Conservation (phyloP, 2,329 filamentous ascomycete species). For the Colletotrichum euphorbiae region DNA sequence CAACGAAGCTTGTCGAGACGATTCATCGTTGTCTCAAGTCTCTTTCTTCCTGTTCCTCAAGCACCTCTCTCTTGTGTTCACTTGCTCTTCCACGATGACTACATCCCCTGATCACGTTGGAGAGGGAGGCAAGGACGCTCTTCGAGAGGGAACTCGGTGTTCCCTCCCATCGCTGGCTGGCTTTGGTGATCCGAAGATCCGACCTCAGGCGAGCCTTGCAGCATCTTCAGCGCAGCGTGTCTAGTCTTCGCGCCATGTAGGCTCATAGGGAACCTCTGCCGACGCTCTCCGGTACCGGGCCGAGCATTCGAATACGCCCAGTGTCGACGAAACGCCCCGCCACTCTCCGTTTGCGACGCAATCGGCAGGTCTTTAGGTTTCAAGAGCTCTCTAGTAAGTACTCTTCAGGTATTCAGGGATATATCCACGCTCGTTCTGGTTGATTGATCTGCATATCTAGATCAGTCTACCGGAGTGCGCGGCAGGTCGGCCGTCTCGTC, state of each 20-base stretch:
- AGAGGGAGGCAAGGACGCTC: too few species aligned
- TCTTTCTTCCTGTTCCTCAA: too few species aligned
- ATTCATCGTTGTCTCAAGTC: too few species aligned
- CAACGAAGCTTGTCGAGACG: too few species aligned
- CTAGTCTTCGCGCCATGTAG: neutral
- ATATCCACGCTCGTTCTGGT: neutral
- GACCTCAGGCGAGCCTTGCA: neutral
- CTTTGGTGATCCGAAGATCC: neutral
- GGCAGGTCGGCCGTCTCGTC: constrained; percentile 13
- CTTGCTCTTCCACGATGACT: too few species aligned
- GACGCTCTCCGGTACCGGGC: neutral
- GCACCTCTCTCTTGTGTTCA: too few species aligned
- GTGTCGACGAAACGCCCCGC: neutral
- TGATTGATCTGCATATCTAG: constrained; percentile 7
- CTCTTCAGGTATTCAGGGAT: constrained; percentile 10
- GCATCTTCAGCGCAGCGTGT: neutral
- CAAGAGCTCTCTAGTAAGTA: neutral
- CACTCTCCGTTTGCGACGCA: neutral
- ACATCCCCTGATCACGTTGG: too few species aligned
- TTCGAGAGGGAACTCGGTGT: neutral
- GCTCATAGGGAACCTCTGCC: neutral
- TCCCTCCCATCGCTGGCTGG: neutral
- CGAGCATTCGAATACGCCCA: constrained; percentile 5
- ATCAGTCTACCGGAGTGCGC: constrained; percentile 23
- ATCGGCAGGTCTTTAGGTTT: neutral